These are phyloP conservation scores for Aureobasidium vineae DNA, from an alignment of 2,329 filamentous ascomycete species.

Conservation along the genomic window DNA sequence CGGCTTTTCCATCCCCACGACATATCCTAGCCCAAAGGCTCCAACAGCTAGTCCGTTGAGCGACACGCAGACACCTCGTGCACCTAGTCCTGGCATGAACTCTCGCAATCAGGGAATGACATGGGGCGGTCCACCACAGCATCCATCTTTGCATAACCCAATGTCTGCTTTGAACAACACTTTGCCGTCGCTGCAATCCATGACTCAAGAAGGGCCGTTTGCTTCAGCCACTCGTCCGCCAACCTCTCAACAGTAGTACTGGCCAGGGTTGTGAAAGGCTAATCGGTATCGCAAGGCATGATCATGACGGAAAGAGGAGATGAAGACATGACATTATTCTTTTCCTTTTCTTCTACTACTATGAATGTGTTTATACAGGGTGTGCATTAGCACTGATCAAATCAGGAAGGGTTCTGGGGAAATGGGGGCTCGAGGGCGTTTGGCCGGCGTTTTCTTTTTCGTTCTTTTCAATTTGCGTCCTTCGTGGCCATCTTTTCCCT, in stretches of 20 bases:
- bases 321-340: not conserved
- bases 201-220: constrained; percentile 17
- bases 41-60: constrained; percentile 38
- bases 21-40: constrained; percentile 35
- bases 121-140: constrained; percentile 8
- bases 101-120: not conserved
- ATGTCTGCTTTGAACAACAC: not conserved
- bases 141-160: not conserved
- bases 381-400: too few species aligned
- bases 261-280: not conserved
- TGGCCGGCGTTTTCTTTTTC: not conserved
- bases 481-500: not conserved
- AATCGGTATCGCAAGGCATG: not conserved
- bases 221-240: constrained; percentile 4
- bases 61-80: constrained; percentile 22
- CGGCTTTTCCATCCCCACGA: not conserved
- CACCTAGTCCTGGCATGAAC: constrained; percentile 5
- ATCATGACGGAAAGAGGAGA: constrained; percentile 4
- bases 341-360: not conserved
- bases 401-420: not conserved
- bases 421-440: not conserved
- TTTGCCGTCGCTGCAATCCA: constrained; percentile 14
- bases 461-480: not conserved
- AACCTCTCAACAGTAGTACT: constrained; percentile 4
- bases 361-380: too few species aligned